Base-by-base conservation (phyloP, 257 asterid genomes). In the Przewalskia tangutica region DNA sequence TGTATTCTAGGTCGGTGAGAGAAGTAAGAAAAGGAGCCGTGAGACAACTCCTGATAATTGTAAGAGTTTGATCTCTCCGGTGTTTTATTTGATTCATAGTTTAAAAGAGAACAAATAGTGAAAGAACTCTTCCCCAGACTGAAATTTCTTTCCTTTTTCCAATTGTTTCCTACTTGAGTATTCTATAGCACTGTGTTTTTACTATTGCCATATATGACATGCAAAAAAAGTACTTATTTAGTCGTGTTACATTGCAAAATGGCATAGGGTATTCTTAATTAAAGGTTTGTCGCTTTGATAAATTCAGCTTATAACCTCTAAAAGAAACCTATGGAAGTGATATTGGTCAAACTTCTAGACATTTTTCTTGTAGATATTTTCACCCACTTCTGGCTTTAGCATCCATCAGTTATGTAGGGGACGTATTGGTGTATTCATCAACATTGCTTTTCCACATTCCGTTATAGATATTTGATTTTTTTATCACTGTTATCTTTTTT, bases 1-100 rank as follows among this genome's bases (percentile, higher is more conserved):
- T 40, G 17, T 86, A 23, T 67, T 73, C 40, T 84, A 92, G 99
- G 91, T 79, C 82, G 87, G 84, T 89, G 90, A 85, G 68, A 89
- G 82, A 68, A 79, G 80, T 65, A 94, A 88, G 92, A 95, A 89
- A 85, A 90, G 97, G 89, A 90, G 93, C 83, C 89, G 90, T 17
- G 92, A 87, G 60, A 91, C 89, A 78, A 90, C 96, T 87, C 96
- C 95, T 2, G 83, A 63, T 59, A 83, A 84, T 77, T 91, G 98
- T 95, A 86, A 81, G 86, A 75, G 71, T 76, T 88, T 67, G 82
- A 17, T 42, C 51, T 60, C 11, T 73, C 62, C 27, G 23, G 59
- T 75, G 6, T 34, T 7, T 48, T 4, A 73, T 50, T 73, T 54
- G 13, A 23, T 50, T 50, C 38, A 23, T 44, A 13, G 79, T 50